Base-by-base conservation (phyloP, 75 land plant genomes). In the Cupressus sempervirens region DNA sequence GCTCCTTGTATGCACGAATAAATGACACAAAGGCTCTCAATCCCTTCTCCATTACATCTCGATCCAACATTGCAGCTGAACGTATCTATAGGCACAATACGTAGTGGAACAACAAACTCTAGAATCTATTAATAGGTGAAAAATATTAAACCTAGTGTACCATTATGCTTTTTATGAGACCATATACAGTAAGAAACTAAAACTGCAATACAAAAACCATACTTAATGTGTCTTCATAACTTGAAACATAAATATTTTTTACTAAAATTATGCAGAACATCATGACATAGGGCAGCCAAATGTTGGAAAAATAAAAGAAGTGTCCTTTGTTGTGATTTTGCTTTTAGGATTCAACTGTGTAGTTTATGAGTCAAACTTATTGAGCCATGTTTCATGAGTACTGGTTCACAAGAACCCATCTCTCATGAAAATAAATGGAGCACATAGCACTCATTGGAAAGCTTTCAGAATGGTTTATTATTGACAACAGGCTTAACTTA, bases 1-100 rank as follows among this genome's bases (percentile, higher is more conserved):
- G 99, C 89, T 98, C 99, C 84, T 96, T 98, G 67, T 98, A 98
- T n/a, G 99, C 99, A 87, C 99, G 97, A 30, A 98, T 84, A 84
- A 88, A 98, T 12, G 99, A 98, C 38, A 98, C 97, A 93, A 98
- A 96, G 48, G 99, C 97, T 79, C 89, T 92, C 18, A 92, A 77
- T 18, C 99, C 99, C 82, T 98, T 98, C 88, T 98, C 99, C 99
- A 98, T 98, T 50, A 95, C 88, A 88, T 95, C 98, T 41, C 99
- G 93, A 82, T 98, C 99, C 85, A 91, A 88, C 87, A 84, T 92
- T 12, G 99, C 99, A 84, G 94, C 93, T 79, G 92, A 89, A 53
- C 99, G 91, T 70, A 98, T 89, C 99, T 98, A 90, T 84, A 90
- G 70, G 45, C 26, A 54, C 40, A 26, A 35, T 85, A 45, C 35